phyloP scores from a whole-genome alignment of 2,329 filamentous ascomycete genomes.

The Periconia sp. region DNA sequence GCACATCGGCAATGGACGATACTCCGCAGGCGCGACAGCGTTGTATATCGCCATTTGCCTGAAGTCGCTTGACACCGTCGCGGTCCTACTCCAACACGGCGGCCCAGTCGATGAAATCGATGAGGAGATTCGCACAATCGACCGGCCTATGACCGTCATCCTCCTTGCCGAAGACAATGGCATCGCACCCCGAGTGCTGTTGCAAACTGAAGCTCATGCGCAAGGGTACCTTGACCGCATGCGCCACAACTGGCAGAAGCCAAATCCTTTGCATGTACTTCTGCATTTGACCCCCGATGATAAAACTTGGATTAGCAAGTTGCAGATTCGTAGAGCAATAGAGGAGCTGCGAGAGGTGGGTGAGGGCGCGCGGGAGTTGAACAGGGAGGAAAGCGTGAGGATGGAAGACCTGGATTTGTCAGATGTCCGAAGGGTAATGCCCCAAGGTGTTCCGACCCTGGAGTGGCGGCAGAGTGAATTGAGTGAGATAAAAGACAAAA shows the following conservation, averaged over 20 bases:
- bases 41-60: constrained; percentile 3
- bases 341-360: no score
- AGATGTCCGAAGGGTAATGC: no score
- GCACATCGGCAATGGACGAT: constrained; percentile 8
- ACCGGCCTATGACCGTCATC: constrained; percentile 2
- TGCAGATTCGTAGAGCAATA: no score
- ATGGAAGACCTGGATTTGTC: no score
- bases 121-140: constrained; percentile 5
- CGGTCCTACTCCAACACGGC: constrained; percentile 6
- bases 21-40: constrained; percentile 6
- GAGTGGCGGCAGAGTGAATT: no score
- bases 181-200: not conserved
- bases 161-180: not conserved
- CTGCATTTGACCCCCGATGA: no score
- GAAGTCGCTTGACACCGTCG: constrained; percentile 1
- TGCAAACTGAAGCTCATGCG: not conserved
- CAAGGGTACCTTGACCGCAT: not conserved
- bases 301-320: no score
- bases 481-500: no score
- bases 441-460: no score
- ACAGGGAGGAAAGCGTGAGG: no score
- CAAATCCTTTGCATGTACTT: not conserved
- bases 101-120: constrained; percentile 10
- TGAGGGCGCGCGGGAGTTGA: no score
- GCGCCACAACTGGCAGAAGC: not conserved